These are phyloP conservation scores for Canavalia ensiformis DNA, from an alignment of 306 rosid genomes.

Conservation along the genomic window DNA sequence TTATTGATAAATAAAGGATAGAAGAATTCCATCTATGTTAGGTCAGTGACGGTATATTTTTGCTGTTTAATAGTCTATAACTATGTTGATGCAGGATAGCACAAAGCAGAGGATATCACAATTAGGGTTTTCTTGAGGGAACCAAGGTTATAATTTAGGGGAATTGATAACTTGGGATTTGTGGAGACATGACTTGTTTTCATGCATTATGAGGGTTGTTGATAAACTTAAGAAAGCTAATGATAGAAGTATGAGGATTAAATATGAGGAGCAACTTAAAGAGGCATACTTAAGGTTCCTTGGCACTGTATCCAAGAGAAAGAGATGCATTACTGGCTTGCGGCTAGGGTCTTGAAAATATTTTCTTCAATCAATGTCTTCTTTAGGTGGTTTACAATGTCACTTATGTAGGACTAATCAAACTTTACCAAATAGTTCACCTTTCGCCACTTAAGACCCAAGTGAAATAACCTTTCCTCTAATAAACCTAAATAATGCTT, in stretches of 20 bases:
- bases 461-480: neutral
- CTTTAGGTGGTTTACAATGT: neutral
- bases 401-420: neutral
- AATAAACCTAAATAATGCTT: slow-evolving; percentile 6
- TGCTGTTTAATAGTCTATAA: slow-evolving; percentile 13
- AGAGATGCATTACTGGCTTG: slow-evolving; percentile 10
- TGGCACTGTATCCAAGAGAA: neutral
- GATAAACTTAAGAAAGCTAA: too few relatives aligned
- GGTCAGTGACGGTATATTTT: neutral
- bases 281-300: neutral
- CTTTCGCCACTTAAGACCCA: neutral
- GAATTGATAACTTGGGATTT: neutral
- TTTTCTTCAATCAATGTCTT: neutral
- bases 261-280: slow-evolving; percentile 14
- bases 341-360: neutral
- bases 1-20: slow-evolving; percentile 11
- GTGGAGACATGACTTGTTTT: slow-evolving; percentile 14
- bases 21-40: slow-evolving; percentile 5
- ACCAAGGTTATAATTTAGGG: neutral
- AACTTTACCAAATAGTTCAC: slow-evolving; percentile 17
- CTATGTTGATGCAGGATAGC: neutral
- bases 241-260: neutral
- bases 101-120: neutral
- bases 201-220: neutral
- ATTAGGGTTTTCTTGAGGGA: neutral